Conservation (phyloP, 2,329 filamentous ascomycete species). For the Verticillium isaacii region DNA sequence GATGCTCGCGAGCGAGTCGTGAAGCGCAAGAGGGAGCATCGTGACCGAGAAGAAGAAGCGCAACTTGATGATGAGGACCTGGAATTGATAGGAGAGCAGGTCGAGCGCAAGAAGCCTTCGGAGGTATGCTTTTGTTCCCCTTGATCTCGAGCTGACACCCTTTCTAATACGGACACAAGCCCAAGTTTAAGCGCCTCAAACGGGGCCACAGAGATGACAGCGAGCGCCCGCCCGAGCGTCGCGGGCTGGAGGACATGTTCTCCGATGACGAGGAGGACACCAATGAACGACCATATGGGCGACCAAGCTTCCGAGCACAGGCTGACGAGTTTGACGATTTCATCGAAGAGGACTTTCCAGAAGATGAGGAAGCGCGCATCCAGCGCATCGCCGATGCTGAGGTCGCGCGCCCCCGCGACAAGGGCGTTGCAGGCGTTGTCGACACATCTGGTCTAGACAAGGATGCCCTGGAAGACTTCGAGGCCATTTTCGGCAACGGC, state of each 20-base stretch:
- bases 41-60: constrained; percentile 78
- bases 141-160: neutral
- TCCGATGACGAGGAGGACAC: constrained; percentile 78
- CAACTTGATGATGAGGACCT: constrained; percentile 94
- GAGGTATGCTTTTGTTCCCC: constrained; percentile 52
- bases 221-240: constrained; percentile 58
- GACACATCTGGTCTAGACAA: constrained; percentile 86
- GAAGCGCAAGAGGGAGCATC: constrained; percentile 71
- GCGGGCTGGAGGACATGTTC: constrained; percentile 88
- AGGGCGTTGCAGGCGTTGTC: constrained; percentile 63
- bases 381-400: constrained; percentile 80
- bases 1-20: constrained; percentile 50
- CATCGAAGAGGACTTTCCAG: constrained; percentile 92
- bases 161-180: constrained; percentile 40
- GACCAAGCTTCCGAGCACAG: constrained; percentile 52
- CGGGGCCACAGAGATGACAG: constrained; percentile 77
- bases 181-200: constrained; percentile 95
- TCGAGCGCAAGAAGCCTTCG: constrained; percentile 57
- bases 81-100: constrained; percentile 81
- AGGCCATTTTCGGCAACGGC: constrained; percentile 82
- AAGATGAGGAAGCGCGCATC: constrained; percentile 74
- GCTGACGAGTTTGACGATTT: constrained; percentile 89
- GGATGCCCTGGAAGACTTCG: constrained; percentile 91
- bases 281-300: constrained; percentile 47
- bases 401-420: constrained; percentile 74